A percentile compares a stretch with the other conserved stretches of the same genome.
phyloP scores from a whole-genome alignment of 306 rosid species.

The Inga laurina region DNA sequence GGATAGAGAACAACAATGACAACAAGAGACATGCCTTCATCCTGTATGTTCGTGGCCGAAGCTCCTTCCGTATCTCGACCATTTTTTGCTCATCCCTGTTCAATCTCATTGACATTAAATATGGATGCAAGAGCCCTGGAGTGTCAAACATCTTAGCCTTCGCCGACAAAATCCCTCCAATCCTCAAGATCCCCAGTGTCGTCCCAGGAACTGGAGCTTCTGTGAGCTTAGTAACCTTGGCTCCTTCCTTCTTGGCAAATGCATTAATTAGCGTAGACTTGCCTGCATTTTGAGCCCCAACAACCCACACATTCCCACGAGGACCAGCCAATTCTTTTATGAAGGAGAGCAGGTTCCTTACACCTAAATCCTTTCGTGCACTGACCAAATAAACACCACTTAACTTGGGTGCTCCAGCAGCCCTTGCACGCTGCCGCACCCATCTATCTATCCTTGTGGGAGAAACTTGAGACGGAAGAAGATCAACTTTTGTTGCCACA shows the following conservation, averaged over 20 bases:
- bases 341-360: constrained; percentile 76
- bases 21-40: constrained; percentile 66
- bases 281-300: constrained; percentile 97
- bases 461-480: constrained; percentile 80
- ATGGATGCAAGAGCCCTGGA: constrained; percentile 88
- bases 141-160: constrained; percentile 92
- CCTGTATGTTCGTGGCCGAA: constrained; percentile 76
- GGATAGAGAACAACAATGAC: constrained; percentile 6
- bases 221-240: constrained; percentile 77
- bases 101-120: constrained; percentile 78
- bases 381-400: constrained; percentile 84
- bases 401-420: constrained; percentile 80
- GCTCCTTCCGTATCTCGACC: constrained; percentile 94
- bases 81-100: constrained; percentile 86
- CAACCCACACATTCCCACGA: constrained; percentile 96
- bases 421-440: constrained; percentile 81
- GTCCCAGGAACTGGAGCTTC: constrained; percentile 97
- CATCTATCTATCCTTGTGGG: constrained; percentile 91
- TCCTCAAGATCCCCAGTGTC: constrained; percentile 83
- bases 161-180: constrained; percentile 88
- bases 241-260: constrained; percentile 78
- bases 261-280: constrained; percentile 90
- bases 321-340: constrained; percentile 85
- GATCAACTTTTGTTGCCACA: constrained; percentile 92
- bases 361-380: constrained; percentile 75